Evolutionary conservation across 2,329 filamentous ascomycete species (phyloP), one percentile per base, ranked within the genome.

Genomic region (Aureobasidium zeae): DNA sequence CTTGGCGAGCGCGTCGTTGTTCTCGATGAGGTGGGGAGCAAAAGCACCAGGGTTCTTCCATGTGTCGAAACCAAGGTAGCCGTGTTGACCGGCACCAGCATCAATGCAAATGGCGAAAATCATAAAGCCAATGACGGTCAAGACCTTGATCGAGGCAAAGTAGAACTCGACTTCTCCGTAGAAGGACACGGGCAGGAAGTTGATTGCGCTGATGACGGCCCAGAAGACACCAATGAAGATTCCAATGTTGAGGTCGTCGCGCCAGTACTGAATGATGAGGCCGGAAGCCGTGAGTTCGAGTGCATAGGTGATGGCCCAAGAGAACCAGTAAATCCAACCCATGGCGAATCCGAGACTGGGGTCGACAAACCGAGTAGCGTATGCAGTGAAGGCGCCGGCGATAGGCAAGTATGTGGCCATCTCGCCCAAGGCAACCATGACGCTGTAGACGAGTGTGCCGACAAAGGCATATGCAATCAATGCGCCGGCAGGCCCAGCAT

Each of bases 361-460:
- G 16, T 66, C 65, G 13, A 70, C 63, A 49, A 68, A 69, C 26
- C 67, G 64, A 20, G 63, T 59, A 46, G 61, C 61, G 58, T 72
- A 71, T 54, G 70, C 55, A 47, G 68, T 63, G 67, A 74, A 71
- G 46, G 71, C 65, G 53, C 72, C 70, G 20, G 74, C 65, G 49
- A 78, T 59, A 3, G 77, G 74, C 39, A 81, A 69, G 65, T 76
- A 79, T 22, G 77, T 70, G 16, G 76, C 74, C 64, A 81, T 74
- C 59, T 77, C 73, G 15, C 69, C 70, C 19, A 67, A 60, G 1
- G 58, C 63, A 35, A 70, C 70, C 44, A 79, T 71, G 53, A 68
- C 58, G 24, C 57, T 57, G 48, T 62, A 63, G 33, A 73, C 58
- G 51, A 72, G 48, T 15, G 69, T 59, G 28, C 65, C 62, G 41